Evolutionary conservation across 371 early-diverging fungal species (phyloP), one percentile per base, ranked within the genome.

Genomic region (Mucor plumbeus): DNA sequence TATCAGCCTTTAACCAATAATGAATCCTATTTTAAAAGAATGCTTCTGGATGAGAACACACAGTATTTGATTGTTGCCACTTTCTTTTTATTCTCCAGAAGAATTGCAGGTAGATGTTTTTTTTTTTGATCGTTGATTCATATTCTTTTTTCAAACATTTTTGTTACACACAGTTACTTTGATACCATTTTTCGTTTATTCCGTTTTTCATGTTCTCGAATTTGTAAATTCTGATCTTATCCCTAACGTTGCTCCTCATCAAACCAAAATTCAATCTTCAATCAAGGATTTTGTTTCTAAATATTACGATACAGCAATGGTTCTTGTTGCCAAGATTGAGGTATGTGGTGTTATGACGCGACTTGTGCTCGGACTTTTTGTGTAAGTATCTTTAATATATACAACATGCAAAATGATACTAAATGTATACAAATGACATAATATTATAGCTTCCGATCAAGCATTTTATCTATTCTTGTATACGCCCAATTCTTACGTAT

Each of bases 401-500:
- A 9, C 5, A 47, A n/a, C 4, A 17, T 19, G 48, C 48, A 43
- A 14, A 68, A 35, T 10, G n/a, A 31, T 69, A 74, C 35, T 38
- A 13, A 47, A 17, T 26, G 10, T n/a, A 54, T 33, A 41, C 48
- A 15, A 48, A 48, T 48, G 48, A 48, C 48, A 48, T 48, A 48
- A 48, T 19, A 7, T 13, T 34, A 56, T 44, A 78, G 80, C 19
- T 77, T 91, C 86, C 80, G 81, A 70, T 84, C 90, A 4, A 88
- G 91, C 35, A 73, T 93, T 67, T 66, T 92, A 19, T 85, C 90
- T 33, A 87, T 92, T 34, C 57, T 94, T 14, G 63, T 92, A 21
- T 95, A 89, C 65, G 81, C 76, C 59, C 91, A 92, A 73, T 95
- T 95, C 74, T 73, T 95, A 69, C 85, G 90, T 21, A 86, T 94